Evolutionary conservation across 208 protist genomes (phyloP).

Genomic region (Herpetomonas samuelpessoai): DNA sequence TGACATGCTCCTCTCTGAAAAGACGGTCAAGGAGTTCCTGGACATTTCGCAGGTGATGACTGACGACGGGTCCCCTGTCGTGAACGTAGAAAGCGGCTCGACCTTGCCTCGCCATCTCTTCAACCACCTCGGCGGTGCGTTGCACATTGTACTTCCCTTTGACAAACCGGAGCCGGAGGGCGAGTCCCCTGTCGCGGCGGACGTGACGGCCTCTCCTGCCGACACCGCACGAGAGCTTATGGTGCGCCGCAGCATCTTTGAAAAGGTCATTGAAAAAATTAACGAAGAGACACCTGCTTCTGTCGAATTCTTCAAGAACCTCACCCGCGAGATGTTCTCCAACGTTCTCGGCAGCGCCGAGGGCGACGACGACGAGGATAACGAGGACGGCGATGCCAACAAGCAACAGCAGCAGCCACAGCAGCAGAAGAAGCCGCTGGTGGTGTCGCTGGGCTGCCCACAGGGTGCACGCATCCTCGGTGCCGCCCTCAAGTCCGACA

Average conservation of each 20-base stretch:
- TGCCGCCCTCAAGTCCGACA: slow-evolving; percentile 29
- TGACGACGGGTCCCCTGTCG: slow-evolving; percentile 57
- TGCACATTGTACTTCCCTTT: slow-evolving; percentile 47
- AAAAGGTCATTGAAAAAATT: slow-evolving; percentile 31
- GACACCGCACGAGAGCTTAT: slow-evolving; percentile 34
- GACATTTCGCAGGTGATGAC: slow-evolving; percentile 46
- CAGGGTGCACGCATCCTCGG: slow-evolving; percentile 52
- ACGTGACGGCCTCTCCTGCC: slow-evolving; percentile 20
- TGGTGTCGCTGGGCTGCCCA: slow-evolving; percentile 28
- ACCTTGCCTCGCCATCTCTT: slow-evolving; percentile 54
- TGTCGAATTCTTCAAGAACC: slow-evolving; percentile 31
- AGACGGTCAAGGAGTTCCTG: slow-evolving; percentile 51
- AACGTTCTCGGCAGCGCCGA: slow-evolving; percentile 16
- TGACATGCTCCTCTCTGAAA: slow-evolving; percentile 66
- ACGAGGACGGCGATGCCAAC: slow-evolving; percentile 13
- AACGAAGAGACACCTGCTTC: slow-evolving; percentile 45
- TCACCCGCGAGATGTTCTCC: slow-evolving; percentile 17
- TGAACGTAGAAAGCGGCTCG: slow-evolving; percentile 44
- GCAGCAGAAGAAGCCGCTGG: neutral
- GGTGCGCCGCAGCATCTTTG: slow-evolving; percentile 35
- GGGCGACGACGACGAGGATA: slow-evolving; percentile 10
- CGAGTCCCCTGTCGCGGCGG: slow-evolving; percentile 12
- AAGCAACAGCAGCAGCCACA: neutral
- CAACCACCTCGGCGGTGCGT: slow-evolving; percentile 33
- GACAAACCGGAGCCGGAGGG: slow-evolving; percentile 38